Base-by-base conservation (phyloP, 208 protist genomes). In the Angomonas deanei region DNA sequence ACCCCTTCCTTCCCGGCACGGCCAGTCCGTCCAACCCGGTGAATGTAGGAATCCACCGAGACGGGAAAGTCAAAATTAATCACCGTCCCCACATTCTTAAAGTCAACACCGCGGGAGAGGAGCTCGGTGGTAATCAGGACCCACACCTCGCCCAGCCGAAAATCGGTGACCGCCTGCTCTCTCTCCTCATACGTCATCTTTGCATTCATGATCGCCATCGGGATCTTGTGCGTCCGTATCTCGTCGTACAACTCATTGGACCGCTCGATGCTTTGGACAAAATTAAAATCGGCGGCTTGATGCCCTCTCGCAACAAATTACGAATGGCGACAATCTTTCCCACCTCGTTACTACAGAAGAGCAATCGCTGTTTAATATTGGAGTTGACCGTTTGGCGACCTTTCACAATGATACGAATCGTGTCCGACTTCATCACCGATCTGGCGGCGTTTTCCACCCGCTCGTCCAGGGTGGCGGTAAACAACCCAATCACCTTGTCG, bases 51-150 rank as follows among this genome's bases (percentile, higher is more conserved):
- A 31, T 96, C 84, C 4, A 97, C 72, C 0, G 91, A 96, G 11
- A 91, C 79, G 1, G 98, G 98, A 52, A 99, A 97, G 74, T 99
- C 98, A 72, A 98, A 99, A 82, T 99, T 99, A 78, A 99, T 97
- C 23, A 99, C 98, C 4, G 89, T 91, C 47, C 86, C 86, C 26
- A 99, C 92, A 60, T 96, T 97, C 59, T 97, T 97, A 68, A 99
- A 99, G 74, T 99, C 97, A 56, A 99, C 97, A 77, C 98, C 98
- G 34, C 98, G 88, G 2, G 94, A 93, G 60, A 99, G 88, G 47
- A 99, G 75, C 39, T 99, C 97, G 15, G 98, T 99, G 42, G 92
- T 93, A 57, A 99, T 94, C 38, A 99, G 82, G 3, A 99, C 71
- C 94, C 97, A 99, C 24, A 98, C 96, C 63, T 97, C 88, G 57